phyloP scores from a whole-genome alignment of 305 asterid genomes.

The Fraxinus angustifolia region DNA sequence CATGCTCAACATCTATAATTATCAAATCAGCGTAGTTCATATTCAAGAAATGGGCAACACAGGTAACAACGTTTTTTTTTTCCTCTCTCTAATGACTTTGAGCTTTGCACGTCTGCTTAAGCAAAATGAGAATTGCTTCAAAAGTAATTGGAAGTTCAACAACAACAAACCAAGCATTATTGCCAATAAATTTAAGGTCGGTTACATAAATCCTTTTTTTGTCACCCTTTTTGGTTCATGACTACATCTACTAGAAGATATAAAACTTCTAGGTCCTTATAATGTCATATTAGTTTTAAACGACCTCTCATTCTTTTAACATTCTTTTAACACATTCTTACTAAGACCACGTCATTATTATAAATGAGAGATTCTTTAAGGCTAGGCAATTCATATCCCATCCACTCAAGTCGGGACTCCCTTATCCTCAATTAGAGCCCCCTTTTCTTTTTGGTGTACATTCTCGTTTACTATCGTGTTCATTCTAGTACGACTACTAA shows the following conservation, averaged over 20 bases:
- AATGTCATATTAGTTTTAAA: neutral
- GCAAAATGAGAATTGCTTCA: neutral
- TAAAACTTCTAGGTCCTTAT: neutral
- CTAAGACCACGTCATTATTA: neutral
- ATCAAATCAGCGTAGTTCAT: neutral
- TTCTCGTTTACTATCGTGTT: neutral
- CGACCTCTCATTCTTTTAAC: neutral
- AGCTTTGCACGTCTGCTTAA: neutral
- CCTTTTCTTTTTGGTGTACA: neutral
- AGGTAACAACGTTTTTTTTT: neutral
- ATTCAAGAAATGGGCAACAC: neutral
- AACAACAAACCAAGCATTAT: neutral
- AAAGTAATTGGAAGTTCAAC: neutral
- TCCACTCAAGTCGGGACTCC: neutral
- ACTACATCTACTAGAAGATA: neutral
- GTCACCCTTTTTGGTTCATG: neutral
- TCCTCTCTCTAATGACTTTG: neutral
- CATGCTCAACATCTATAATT: neutral
- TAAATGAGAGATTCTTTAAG: neutral
- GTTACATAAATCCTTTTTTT: neutral
- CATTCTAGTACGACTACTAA: neutral
- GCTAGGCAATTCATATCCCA: neutral
- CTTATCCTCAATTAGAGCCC: neutral
- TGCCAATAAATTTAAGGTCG: neutral
- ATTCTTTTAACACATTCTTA: neutral